phyloP scores from a whole-genome alignment of 2,329 filamentous ascomycete species.

The Camillea tinctor region DNA sequence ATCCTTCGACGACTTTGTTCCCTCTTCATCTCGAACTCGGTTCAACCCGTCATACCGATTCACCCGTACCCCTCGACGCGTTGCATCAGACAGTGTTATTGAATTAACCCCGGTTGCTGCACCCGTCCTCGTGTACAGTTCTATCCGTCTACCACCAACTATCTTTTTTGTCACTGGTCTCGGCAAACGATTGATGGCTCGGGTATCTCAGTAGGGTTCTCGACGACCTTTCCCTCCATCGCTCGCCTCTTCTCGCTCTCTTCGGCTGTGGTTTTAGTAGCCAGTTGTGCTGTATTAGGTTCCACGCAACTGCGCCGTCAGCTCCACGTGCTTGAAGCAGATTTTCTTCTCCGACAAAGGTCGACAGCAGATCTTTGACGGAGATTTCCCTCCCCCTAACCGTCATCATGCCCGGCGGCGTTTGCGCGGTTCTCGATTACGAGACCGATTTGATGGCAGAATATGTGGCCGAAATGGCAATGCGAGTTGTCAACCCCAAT shows the following conservation, averaged over 20 bases:
- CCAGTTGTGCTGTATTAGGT: slow-evolving; percentile 26
- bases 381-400: slow-evolving; percentile 23
- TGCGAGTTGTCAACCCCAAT: slow-evolving; percentile 54
- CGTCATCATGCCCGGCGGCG: slow-evolving; percentile 70
- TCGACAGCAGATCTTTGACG: slow-evolving; percentile 29
- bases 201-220: slow-evolving; percentile 35
- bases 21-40: background rate
- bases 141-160: background rate
- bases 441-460: slow-evolving; percentile 96
- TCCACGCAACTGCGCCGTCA: slow-evolving; percentile 26
- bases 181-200: slow-evolving; percentile 36
- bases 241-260: slow-evolving; percentile 31
- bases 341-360: slow-evolving; percentile 34
- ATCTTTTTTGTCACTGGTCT: slow-evolving; percentile 4
- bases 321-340: slow-evolving; percentile 42
- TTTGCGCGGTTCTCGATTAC: slow-evolving; percentile 92
- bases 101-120: background rate
- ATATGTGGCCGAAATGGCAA: slow-evolving; percentile 88
- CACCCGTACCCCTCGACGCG: background rate
- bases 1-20: background rate
- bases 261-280: slow-evolving; percentile 37
- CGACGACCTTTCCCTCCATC: slow-evolving; percentile 19
- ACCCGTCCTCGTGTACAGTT: background rate
- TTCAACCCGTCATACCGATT: background rate
- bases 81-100: background rate